phyloP scores from a whole-genome alignment of 2,329 filamentous ascomycete genomes.

The Pseudopyricularia javanii region DNA sequence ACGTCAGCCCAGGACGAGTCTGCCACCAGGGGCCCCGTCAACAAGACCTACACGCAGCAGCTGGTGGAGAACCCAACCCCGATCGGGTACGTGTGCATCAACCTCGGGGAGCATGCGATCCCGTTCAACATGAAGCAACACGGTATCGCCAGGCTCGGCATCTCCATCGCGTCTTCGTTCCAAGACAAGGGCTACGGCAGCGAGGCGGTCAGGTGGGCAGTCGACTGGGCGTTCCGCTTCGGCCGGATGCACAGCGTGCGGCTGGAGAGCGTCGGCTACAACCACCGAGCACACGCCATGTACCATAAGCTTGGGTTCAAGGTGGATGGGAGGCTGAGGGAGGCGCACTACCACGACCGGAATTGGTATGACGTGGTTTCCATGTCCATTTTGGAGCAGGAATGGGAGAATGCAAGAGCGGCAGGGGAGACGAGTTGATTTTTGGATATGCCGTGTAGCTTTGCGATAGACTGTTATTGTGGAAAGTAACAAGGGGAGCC shows the following conservation, averaged over 20 bases:
- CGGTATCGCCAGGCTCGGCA: constrained; percentile 14
- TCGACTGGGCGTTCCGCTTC: constrained; percentile 32
- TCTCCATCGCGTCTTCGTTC: constrained; percentile 20
- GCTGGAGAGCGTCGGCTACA: constrained; percentile 26
- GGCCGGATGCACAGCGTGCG: constrained; percentile 29
- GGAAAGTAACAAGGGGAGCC: background rate
- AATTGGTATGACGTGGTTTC: constrained; percentile 22
- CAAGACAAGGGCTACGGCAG: constrained; percentile 29
- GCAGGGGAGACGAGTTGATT: background rate
- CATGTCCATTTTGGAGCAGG: constrained; percentile 23
- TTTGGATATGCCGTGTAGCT: too few species aligned
- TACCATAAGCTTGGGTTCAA: constrained; percentile 32
- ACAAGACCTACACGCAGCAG: background rate
- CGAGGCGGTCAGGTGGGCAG: constrained; percentile 32
- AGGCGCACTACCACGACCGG: constrained; percentile 29
- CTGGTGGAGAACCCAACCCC: constrained; percentile 5
- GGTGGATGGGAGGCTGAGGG: constrained; percentile 26
- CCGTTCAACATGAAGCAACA: constrained; percentile 1
- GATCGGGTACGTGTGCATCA: constrained; percentile 6
- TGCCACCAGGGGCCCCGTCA: background rate
- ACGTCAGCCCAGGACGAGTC: background rate
- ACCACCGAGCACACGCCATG: constrained; percentile 25
- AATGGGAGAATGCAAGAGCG: constrained; percentile 15
- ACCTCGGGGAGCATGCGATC: background rate
- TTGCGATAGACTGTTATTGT: too few species aligned